phyloP scores from a whole-genome alignment of 148 eudicot genomes.

The Rhododendron ferrugineum region DNA sequence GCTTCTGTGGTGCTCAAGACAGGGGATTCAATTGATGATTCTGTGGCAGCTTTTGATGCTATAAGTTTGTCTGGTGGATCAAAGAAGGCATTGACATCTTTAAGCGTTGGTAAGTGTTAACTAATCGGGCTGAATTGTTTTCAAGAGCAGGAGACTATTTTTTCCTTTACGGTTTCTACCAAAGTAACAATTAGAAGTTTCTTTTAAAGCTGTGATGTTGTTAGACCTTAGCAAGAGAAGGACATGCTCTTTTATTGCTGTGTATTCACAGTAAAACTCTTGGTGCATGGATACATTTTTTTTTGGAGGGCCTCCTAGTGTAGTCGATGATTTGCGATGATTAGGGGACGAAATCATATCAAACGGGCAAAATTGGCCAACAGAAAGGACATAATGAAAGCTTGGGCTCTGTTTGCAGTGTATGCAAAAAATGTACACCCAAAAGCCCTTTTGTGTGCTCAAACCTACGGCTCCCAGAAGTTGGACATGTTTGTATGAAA shows the following conservation, averaged over 20 bases:
- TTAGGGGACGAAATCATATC: neutral
- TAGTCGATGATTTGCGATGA: neutral
- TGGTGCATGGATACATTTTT: neutral
- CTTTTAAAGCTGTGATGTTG: neutral
- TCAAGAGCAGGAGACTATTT: neutral
- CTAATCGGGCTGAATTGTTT: neutral
- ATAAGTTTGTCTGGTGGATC: slow-evolving; percentile 57
- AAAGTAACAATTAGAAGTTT: neutral
- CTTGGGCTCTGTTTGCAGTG: neutral
- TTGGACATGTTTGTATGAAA: neutral
- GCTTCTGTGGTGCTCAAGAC: slow-evolving; percentile 61
- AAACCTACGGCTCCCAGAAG: neutral
- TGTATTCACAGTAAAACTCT: neutral
- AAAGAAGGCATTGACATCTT: slow-evolving; percentile 74
- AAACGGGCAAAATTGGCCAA: neutral
- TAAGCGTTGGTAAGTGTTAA: slow-evolving; percentile 62
- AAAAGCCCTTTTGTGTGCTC: neutral
- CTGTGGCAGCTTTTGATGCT: slow-evolving; percentile 84
- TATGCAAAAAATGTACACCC: neutral
- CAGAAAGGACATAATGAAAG: neutral
- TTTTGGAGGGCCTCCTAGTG: neutral
- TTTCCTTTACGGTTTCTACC: neutral
- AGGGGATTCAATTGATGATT: slow-evolving; percentile 75
- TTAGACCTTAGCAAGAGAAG: slow-evolving; percentile 5
- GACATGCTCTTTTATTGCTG: neutral